phyloP scores from a whole-genome alignment of 179 eudicot genomes.

The Dionaea muscipula region DNA sequence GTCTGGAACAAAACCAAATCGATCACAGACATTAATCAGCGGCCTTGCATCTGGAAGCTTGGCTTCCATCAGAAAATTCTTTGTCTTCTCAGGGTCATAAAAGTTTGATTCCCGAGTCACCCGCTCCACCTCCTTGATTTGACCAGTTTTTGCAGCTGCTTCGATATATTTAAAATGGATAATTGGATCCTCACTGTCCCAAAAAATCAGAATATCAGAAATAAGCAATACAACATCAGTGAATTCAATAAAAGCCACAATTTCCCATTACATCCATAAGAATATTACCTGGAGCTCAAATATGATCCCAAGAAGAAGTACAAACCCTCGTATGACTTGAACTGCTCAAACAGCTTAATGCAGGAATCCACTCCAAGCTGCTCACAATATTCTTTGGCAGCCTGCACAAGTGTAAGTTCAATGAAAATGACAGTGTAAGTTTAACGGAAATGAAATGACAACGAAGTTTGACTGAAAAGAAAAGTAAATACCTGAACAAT shows the following conservation, averaged over 20 bases:
- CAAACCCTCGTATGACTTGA: constrained; percentile 38
- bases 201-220: constrained; percentile 11
- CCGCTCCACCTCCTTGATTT: constrained; percentile 46
- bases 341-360: constrained; percentile 40
- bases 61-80: constrained; percentile 46
- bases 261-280: neutral
- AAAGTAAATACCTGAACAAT: constrained; percentile 33
- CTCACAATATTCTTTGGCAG: constrained; percentile 41
- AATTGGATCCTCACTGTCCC: constrained; percentile 41
- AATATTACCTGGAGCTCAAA: constrained; percentile 32
- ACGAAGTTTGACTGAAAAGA: neutral
- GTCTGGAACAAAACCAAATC: constrained; percentile 45
- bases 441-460: neutral
- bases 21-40: constrained; percentile 42
- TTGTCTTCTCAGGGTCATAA: constrained; percentile 43
- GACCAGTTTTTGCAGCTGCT: constrained; percentile 49
- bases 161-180: constrained; percentile 45
- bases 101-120: constrained; percentile 45
- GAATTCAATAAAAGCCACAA: neutral
- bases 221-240: neutral
- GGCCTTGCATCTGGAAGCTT: constrained; percentile 49
- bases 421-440: no score
- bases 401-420: constrained; percentile 17
- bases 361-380: constrained; percentile 34
- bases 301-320: constrained; percentile 42